Evolutionary conservation across 805 yeast genomes (phyloP), one percentile per base, ranked within the genome.

Genomic region (Candida wancherniae): DNA sequence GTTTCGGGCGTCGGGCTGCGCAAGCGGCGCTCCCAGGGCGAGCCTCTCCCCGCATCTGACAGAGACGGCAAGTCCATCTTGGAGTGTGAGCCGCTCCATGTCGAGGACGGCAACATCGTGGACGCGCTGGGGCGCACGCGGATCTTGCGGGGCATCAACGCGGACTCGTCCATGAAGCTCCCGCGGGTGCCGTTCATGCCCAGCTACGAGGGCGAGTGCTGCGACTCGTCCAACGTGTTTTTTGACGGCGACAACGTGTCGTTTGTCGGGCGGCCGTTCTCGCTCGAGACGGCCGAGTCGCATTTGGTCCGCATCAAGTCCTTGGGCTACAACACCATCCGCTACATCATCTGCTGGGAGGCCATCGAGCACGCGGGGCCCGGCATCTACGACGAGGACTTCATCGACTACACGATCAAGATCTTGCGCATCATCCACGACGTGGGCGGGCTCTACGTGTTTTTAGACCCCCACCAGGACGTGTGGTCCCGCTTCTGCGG

Each of bases 311-410:
- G 94, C 35, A 73, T 88, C 50, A 84, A 80, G 51, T 64, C 77
- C 5, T 73, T 88, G 74, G 97, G 97, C 2, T 85, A 72, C 56
- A 88, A 87, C 51, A 70, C 81, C 3, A 69, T 88, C 13, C 61
- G 97, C 34, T 83, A 78, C 51, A 61, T 86, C 12, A 63, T 84
- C 29, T 81, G 94, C 1, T 88, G 97, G 97, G 97, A 88, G 53
- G 90, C 96, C 0, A 48, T 88, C 6, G 97, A 88, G 54, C 96
- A 88, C 47, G 65, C 60, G 27, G 95, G 95, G 0, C 97, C 97
- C 0, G 92, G 84, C 0, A 54, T 55, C 7, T 88, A 87, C 51
- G 97, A 88, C 54, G 75, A 73, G 15, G 86, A 77, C 12, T 88
- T 73, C 48, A 70, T 86, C 29, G 75, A 78, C 16, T 84, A 79